A percentile compares a stretch with the other conserved stretches of the same genome.
Evolutionary conservation across 1,284 basidiomycete species (phyloP).

Genomic region (Mycosarcoma maydis): DNA sequence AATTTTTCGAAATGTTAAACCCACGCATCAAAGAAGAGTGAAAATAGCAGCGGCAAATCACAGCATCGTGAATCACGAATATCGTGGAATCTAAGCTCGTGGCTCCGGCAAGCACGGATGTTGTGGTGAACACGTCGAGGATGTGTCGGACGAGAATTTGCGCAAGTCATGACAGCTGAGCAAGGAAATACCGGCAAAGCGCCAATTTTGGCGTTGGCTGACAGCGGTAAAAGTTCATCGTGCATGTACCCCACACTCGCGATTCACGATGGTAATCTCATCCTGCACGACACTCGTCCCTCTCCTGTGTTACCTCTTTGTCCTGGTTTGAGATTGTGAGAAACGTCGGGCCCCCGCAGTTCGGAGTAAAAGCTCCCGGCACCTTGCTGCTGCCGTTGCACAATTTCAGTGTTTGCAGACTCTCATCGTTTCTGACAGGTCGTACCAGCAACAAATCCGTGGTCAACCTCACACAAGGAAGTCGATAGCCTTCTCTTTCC

Average conservation of each 20-base stretch:
- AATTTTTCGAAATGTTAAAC: no score
- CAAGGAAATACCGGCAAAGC: slow-evolving; percentile 41
- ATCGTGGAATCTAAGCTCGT: no score
- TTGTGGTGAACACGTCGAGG: not conserved
- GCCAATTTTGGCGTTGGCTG: slow-evolving; percentile 20
- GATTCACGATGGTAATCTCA: not conserved
- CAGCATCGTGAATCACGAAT: no score
- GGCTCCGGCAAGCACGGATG: slow-evolving; percentile 28
- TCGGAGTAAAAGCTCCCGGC: no score
- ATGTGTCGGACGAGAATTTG: slow-evolving; percentile 29
- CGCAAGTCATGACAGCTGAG: not conserved
- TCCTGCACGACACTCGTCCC: slow-evolving; percentile 14
- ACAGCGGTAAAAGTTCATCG: slow-evolving; percentile 25
- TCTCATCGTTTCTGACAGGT: not conserved
- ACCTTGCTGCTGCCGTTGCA: no score
- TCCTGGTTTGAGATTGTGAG: not conserved
- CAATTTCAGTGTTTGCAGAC: not conserved
- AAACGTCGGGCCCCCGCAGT: not conserved
- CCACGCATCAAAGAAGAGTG: no score
- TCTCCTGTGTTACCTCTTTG: not conserved
- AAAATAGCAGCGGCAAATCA: no score
- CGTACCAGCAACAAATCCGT: not conserved
- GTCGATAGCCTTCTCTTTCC: no score
- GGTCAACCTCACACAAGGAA: no score
- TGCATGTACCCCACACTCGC: slow-evolving; percentile 40